Percentiles rank a stretch among this genome's conserved stretches.
Conservation (phyloP, 305 asterid species). For the Fraxinus velutina region DNA sequence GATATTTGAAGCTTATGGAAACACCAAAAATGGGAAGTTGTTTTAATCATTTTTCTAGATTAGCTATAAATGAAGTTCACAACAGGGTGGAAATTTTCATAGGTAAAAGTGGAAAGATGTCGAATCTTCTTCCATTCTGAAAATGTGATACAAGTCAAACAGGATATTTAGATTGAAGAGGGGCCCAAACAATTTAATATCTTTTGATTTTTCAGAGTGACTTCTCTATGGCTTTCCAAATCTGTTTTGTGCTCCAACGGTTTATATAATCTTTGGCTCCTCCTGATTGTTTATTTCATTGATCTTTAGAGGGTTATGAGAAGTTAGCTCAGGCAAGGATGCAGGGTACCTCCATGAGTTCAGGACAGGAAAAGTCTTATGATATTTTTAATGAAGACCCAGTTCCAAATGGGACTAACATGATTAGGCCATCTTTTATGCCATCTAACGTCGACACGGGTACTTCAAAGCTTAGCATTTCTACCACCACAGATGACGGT, state of each 20-base stretch:
- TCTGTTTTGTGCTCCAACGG: background rate
- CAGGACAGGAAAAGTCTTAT: conserved; percentile 31
- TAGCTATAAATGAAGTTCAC: background rate
- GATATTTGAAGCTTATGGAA: background rate
- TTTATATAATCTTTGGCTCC: background rate
- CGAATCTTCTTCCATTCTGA: background rate
- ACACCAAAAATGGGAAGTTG: background rate
- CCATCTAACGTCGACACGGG: background rate
- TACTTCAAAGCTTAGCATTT: conserved; percentile 15
- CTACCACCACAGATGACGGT: conserved; percentile 15
- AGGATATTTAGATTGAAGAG: background rate
- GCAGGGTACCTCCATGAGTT: conserved; percentile 33
- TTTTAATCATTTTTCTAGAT: background rate
- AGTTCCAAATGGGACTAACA: conserved; percentile 13
- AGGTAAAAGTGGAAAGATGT: background rate
- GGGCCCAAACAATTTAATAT: background rate
- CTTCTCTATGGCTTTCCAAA: background rate
- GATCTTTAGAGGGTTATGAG: conserved; percentile 77
- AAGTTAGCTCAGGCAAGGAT: conserved; percentile 56
- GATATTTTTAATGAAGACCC: conserved; percentile 16
- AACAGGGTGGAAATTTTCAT: background rate
- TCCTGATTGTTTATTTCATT: conserved; percentile 9
- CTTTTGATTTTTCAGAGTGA: background rate
- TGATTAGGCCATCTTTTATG: conserved; percentile 13
- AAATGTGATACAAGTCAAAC: background rate